Conservation (phyloP, 2,329 filamentous ascomycete species). For the Emmonsiellopsis sp. region DNA sequence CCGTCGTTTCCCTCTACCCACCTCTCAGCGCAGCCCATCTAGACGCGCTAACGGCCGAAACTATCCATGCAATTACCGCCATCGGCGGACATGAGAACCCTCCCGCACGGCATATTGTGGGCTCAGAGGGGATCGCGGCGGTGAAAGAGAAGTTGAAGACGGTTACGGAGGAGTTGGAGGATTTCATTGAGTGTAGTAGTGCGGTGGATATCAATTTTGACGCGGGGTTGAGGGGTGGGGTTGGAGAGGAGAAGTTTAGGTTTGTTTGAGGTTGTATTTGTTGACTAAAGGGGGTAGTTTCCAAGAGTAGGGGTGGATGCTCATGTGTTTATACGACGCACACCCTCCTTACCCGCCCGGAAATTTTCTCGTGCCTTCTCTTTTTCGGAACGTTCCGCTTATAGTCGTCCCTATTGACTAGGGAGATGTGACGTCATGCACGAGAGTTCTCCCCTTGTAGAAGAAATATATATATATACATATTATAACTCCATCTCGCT, state of each 20-base stretch:
- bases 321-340: neutral
- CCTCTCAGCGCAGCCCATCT: constrained; percentile 58
- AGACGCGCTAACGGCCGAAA: constrained; percentile 72
- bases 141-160: constrained; percentile 97
- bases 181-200: constrained; percentile 84
- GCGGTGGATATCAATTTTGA: constrained; percentile 55
- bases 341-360: too few species aligned
- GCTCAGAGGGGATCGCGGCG: constrained; percentile 72
- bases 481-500: too few species aligned
- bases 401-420: too few species aligned
- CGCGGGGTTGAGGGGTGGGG: constrained; percentile 11
- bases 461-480: too few species aligned
- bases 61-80: constrained; percentile 79
- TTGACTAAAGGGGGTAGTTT: neutral
- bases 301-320: neutral
- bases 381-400: too few species aligned
- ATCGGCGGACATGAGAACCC: constrained; percentile 96
- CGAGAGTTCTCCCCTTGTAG: too few species aligned
- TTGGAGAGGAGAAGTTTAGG: neutral
- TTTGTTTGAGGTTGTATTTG: neutral
- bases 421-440: too few species aligned
- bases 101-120: constrained; percentile 86
- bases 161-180: constrained; percentile 89
- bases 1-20: constrained; percentile 62
- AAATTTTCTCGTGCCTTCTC: too few species aligned